Base-by-base conservation (phyloP, 106 monocot genomes). In the Hemerocallis citrina region DNA sequence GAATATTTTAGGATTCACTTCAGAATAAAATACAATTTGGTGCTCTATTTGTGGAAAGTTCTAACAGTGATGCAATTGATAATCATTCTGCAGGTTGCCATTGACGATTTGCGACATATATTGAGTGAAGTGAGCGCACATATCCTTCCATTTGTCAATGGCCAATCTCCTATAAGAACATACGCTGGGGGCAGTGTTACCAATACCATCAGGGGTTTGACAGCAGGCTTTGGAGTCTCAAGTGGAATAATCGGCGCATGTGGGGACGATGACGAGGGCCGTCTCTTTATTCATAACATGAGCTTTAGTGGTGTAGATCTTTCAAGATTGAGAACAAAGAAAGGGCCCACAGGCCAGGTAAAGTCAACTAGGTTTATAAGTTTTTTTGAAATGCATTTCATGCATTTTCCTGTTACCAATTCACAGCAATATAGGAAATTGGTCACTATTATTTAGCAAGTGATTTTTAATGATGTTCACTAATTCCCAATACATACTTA, bases 161-260 rank as follows among this genome's bases (percentile, higher is more conserved):
- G 67, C 25, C 41, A 70, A 10, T 80, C 80, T 65, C 74, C 81
- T 23, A 61, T 88, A 51, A 76, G 71, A 71, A 85, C 82, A n/a
- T 81, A 75, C 28, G 93, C 89, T 42, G 93, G 93, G 30, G 93
- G 93, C 15, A 93, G 93, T 62, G 77, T 93, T 17, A 77, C 85
- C n/a, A 93, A 93, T 65, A 93, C 89, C 5, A 73, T 93, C 20
- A 76, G 93, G 25, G 93, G 93, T 7, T 79, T 93, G 3, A 35
- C 58, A 3, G 79, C 71, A 29, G 93, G 93, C 29, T 93, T 93
- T 80, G 85, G 81, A 7, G 42, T 93, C 64, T 80, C 85, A 4
- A 74, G 71, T 54, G 93, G 89, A 70, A 82, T 93, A 14, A 78
- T 93, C 9, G 79, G 85, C 61, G 93, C 93, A 17, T 89, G 82